Evolutionary conservation across 495 filamentous ascomycete species (phyloP).

Genomic region (Penicillium paradoxum): DNA sequence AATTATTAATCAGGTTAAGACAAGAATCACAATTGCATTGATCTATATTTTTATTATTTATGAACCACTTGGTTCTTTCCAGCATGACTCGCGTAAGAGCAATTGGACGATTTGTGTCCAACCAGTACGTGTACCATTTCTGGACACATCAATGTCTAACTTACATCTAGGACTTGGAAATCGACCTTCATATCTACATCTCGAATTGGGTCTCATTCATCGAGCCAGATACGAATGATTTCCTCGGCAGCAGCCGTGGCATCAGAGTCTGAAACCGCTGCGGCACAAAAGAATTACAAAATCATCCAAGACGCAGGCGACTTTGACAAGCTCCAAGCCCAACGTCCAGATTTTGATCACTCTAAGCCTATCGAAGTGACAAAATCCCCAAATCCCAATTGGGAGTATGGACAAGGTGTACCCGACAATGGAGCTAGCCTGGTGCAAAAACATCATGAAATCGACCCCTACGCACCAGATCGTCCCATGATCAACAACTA

Average conservation of each 20-base stretch:
- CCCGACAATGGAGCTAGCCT: constrained; percentile 48
- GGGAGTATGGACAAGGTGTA: constrained; percentile 67
- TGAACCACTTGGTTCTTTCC: no score
- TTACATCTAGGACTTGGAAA: no score
- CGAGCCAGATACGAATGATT: constrained; percentile 5
- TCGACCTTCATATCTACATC: no score
- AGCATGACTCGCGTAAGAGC: no score
- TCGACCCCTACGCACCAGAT: constrained; percentile 70
- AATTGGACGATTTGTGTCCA: no score
- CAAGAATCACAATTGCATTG: no score
- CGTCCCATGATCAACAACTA: constrained; percentile 70
- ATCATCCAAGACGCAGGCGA: constrained; percentile 38
- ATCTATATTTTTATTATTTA: no score
- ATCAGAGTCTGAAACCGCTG: background rate
- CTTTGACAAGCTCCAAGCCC: constrained; percentile 66
- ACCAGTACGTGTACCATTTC: no score
- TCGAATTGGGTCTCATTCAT: no score
- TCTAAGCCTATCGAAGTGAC: constrained; percentile 53
- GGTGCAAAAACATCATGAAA: constrained; percentile 56
- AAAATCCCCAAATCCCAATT: constrained; percentile 64
- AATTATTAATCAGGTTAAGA: no score
- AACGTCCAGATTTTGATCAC: constrained; percentile 55
- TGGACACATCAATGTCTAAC: no score
- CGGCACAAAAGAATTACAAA: constrained; percentile 22
- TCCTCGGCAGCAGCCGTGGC: constrained; percentile 13